Percentiles rank a stretch among this genome's conserved stretches.
Evolutionary conservation across 805 yeast genomes (phyloP).

Genomic region (Candida namnaoensis): DNA sequence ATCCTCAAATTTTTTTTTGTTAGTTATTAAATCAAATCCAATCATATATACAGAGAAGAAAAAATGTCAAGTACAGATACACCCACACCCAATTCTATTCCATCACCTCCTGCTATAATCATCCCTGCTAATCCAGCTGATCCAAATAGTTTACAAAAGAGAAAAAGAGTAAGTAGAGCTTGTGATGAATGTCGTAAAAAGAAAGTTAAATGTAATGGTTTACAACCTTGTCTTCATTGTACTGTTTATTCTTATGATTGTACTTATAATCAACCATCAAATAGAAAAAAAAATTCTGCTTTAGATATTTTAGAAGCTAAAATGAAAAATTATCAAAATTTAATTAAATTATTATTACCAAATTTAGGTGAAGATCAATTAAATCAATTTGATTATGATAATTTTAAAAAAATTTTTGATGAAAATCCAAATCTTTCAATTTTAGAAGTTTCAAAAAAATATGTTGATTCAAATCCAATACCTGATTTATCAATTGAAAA

Average conservation of each 20-base stretch:
- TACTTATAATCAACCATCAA: constrained; percentile 60
- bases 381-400: not conserved
- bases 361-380: constrained; percentile 20
- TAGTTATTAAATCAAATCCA: too few species aligned
- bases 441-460: not conserved
- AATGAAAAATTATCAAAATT: constrained; percentile 24
- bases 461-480: not conserved
- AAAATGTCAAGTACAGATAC: not conserved
- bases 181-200: constrained; percentile 70
- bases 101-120: not conserved
- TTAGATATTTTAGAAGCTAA: constrained; percentile 24
- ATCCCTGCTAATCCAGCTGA: not conserved
- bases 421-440: not conserved
- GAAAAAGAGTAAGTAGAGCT: constrained; percentile 64
- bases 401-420: not conserved
- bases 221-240: constrained; percentile 73
- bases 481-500: not conserved
- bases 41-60: too few species aligned
- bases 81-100: not conserved
- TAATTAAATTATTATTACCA: constrained; percentile 27
- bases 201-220: constrained; percentile 76
- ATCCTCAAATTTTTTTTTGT: too few species aligned
- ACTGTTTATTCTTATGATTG: constrained; percentile 71
- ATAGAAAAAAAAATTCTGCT: constrained; percentile 34
- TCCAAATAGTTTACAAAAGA: constrained; percentile 26